Percentiles rank a stretch among this genome's conserved stretches.
phyloP scores from a whole-genome alignment of 192 early-diverging fungal species.

The Coemansia sp. region DNA sequence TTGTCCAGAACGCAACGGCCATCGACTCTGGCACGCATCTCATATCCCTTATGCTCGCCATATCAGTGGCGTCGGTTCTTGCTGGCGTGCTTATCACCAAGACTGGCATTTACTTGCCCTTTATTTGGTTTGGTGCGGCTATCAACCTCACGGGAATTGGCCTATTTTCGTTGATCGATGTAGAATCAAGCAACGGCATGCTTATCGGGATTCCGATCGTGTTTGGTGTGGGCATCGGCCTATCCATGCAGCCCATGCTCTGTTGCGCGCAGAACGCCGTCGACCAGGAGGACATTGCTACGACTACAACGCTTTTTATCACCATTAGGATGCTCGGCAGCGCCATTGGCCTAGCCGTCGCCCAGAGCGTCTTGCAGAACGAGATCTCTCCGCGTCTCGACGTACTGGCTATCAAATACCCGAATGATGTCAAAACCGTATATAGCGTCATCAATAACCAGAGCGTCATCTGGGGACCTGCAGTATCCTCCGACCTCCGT shows the following conservation, averaged over 20 bases:
- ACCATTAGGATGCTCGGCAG: constrained; percentile 46
- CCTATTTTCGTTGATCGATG: constrained; percentile 32
- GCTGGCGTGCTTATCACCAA: constrained; percentile 33
- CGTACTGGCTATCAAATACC: constrained; percentile 32
- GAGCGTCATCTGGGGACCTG: constrained; percentile 23
- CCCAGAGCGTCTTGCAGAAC: constrained; percentile 40
- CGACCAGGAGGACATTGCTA: constrained; percentile 30
- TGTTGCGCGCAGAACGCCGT: constrained; percentile 39
- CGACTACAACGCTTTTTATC: constrained; percentile 40
- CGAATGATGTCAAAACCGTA: constrained; percentile 36
- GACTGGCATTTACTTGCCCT: constrained; percentile 31
- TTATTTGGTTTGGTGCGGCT: constrained; percentile 31
- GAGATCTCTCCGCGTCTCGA: constrained; percentile 17
- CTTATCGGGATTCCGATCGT: constrained; percentile 47
- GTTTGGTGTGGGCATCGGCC: constrained; percentile 49
- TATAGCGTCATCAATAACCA: constrained; percentile 41
- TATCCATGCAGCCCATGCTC: constrained; percentile 47
- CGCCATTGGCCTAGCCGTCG: constrained; percentile 40
- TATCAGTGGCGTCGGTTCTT: constrained; percentile 31
- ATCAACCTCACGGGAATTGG: constrained; percentile 27
- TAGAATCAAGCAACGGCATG: constrained; percentile 22
- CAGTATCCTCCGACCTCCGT: constrained; percentile 36
- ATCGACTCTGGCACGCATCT: constrained; percentile 43
- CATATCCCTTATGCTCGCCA: constrained; percentile 40
- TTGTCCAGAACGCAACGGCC: constrained; percentile 57